Evolutionary conservation across 495 filamentous ascomycete genomes (phyloP), one percentile per base, ranked within the genome.

Genomic region (Penicillium goetzii): DNA sequence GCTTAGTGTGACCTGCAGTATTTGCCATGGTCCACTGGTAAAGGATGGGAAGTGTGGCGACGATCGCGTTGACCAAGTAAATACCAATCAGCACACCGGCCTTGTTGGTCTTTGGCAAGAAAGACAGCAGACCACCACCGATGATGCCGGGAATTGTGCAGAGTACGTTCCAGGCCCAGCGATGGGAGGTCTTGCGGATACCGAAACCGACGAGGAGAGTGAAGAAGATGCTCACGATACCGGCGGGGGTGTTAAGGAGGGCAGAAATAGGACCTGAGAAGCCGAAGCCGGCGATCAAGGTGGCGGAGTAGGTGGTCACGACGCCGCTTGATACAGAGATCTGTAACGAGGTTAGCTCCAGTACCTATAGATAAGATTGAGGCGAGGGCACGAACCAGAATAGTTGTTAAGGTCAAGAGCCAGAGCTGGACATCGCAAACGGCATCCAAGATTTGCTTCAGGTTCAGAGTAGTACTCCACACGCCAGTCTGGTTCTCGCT

Each of bases 171-270:
- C 79, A 84, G 33, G 79, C 76, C 83, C 83, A 85, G 45, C 83
- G 83, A 54, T 84, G 60, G 0, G 78, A 78, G 17, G 74, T 76
- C 17, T 62, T 63, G 47, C 78, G 78, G 41, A 83, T 74, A 7
- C 78, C 78, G 49, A 72, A 72, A 2, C 85, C 85, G 2, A 84
- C 80, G 17, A 81, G 62, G 0, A 90, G 66, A 9, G 86, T 86
- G 58, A 85, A 81, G 15, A 76, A 58, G 56, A 86, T 86, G 58
- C 84, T 85, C 32, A 90, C 78, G 7, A 85, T 70, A 8, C 88
- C 88, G 26, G 84, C 86, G 0, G 88, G 86, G 62, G 83, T 89
- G 59, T 89, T 89, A 5, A 90, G 80, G 8, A 89, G 82, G 15
- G 86, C 85, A 0, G 86, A 76, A 26, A 78, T 65, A 25, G 80